Percentiles rank a stretch among this genome's conserved stretches.
Conservation (phyloP, 2,329 filamentous ascomycete species). For the Apiospora saccharicola region DNA sequence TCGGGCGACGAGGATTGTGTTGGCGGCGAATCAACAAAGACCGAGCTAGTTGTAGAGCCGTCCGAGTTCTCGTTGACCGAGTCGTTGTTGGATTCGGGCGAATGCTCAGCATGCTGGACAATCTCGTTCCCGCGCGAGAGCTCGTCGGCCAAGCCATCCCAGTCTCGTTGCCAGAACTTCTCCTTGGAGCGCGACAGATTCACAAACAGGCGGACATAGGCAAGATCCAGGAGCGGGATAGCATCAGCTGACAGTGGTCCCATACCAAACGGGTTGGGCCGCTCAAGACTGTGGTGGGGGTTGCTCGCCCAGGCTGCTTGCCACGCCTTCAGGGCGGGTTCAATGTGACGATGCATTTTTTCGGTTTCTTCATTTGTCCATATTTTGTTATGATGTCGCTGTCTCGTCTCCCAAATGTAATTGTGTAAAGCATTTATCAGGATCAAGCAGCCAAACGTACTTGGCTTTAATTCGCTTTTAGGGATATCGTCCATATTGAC, state of each 20-base stretch:
- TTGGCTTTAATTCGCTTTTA: conserved; percentile 75
- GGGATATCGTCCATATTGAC: conserved; percentile 57
- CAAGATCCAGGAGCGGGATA: conserved; percentile 88
- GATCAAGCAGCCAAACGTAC: conserved; percentile 89
- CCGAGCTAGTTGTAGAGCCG: conserved; percentile 52
- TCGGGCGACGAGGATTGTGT: conserved; percentile 60
- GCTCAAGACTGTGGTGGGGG: conserved; percentile 81
- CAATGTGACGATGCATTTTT: conserved; percentile 94
- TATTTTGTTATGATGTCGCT: conserved; percentile 84
- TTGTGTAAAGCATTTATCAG: conserved; percentile 96
- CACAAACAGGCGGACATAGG: conserved; percentile 91
- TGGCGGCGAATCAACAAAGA: conserved; percentile 59
- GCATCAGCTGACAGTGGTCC: conserved; percentile 89
- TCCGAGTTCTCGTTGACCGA: conserved; percentile 56
- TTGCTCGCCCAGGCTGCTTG: conserved; percentile 91
- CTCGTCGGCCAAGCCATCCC: conserved; percentile 89
- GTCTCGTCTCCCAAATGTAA: conserved; percentile 97
- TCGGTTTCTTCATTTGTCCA: conserved; percentile 95
- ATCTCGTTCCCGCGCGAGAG: conserved; percentile 80
- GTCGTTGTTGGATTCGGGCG: conserved; percentile 59
- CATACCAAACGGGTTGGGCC: conserved; percentile 82
- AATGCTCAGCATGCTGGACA: conserved; percentile 73
- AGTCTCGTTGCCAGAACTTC: conserved; percentile 92
- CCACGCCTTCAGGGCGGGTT: conserved; percentile 93
- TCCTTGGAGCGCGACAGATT: conserved; percentile 93